phyloP scores from a whole-genome alignment of 306 rosid genomes.

The Quercus gilva region DNA sequence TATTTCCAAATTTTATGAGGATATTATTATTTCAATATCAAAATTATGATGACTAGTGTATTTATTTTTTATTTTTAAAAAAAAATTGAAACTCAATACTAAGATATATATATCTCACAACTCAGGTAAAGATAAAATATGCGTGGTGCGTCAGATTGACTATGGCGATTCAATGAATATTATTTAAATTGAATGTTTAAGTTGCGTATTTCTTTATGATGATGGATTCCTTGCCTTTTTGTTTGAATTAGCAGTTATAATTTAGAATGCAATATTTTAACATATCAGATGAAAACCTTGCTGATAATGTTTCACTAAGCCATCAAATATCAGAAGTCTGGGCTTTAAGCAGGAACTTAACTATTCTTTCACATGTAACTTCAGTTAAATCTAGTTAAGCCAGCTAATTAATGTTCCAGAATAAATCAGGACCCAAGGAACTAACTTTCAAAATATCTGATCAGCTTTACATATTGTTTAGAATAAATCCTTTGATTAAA shows the following conservation, averaged over 20 bases:
- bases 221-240: neutral
- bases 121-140: neutral
- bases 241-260: neutral
- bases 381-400: no score
- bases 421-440: neutral
- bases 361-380: no score
- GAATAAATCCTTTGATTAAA: neutral
- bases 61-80: neutral
- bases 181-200: neutral
- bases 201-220: neutral
- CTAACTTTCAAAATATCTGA: slow-evolving; percentile 4
- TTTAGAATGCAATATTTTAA: neutral
- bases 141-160: neutral
- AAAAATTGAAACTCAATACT: neutral
- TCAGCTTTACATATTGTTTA: neutral
- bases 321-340: neutral
- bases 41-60: neutral
- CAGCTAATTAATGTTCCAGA: neutral
- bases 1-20: neutral
- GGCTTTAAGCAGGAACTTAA: no score
- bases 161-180: neutral
- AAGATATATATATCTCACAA: neutral
- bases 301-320: neutral
- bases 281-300: neutral
- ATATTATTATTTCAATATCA: neutral